Evolutionary conservation across 495 filamentous ascomycete species (phyloP), one percentile per base, ranked within the genome.

Genomic region (Xylaria bambusicola): DNA sequence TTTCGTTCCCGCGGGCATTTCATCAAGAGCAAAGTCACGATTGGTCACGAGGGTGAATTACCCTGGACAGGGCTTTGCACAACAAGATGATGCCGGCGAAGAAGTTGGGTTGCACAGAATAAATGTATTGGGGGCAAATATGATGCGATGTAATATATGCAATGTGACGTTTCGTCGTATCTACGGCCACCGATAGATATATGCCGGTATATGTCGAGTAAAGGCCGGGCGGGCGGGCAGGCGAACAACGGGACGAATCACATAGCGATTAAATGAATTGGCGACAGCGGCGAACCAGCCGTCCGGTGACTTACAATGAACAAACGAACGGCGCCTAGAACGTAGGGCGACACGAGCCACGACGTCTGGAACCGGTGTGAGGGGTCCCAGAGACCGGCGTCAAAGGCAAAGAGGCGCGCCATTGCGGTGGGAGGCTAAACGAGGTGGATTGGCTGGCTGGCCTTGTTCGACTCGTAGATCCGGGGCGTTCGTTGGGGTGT

Each of bases 321-420:
- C 15, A 80, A 80, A 38, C 91, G 86, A 24, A 84, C 62, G 36
- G 60, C 56, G 49, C 82, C 86, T 24, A 92, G 79, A 2, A 79
- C 50, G 52, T 78, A 72, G 0, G 91, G 88, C n/a, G 86, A 66
- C 7, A 95, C 70, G 10, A 91, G 68, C 87, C 88, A 92, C 4
- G 89, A 92, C 13, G 89, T 92, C 67, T 83, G 82, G 73, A 86
- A 91, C 60, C 83, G 84, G 67, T 88, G 78, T 17, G 75, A 73
- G 26, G 79, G 75, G 69, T 90, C 88, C 69, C 79, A 85, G 42
- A 66, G 62, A 50, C 72, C 77, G 5, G 63, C 70, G 27, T 17
- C 29, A n/a, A 36, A 38, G 17, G 17, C 29, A 41, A 56, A 47
- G 54, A 17, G 27, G 9, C 29, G 29, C 5, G 5, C 5, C 36